These are phyloP conservation scores for Coniophora puteana DNA, from an alignment of 1,284 basidiomycete species.

Conservation along the genomic window DNA sequence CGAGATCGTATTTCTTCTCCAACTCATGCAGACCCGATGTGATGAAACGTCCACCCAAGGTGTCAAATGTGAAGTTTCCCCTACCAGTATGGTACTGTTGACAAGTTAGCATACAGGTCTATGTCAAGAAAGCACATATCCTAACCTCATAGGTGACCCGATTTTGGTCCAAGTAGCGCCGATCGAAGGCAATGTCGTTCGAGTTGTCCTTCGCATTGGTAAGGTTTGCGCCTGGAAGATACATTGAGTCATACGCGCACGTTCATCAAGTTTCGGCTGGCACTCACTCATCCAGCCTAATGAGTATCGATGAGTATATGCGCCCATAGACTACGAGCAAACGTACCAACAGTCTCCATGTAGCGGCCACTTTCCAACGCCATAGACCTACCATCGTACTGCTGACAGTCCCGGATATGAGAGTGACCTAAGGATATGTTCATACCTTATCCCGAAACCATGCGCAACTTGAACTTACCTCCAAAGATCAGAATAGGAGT, in stretches of 20 bases:
- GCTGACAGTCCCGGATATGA: slow-evolving; percentile 76
- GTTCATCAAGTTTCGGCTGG: too few relatives aligned
- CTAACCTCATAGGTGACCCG: slow-evolving; percentile 66
- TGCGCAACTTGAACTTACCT: slow-evolving; percentile 33
- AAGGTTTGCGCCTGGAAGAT: slow-evolving; percentile 46
- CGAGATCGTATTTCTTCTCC: slow-evolving; percentile 50
- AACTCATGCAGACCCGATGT: slow-evolving; percentile 52
- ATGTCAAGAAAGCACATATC: slow-evolving; percentile 8
- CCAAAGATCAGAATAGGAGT: slow-evolving; percentile 83
- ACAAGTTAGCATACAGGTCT: too few relatives aligned
- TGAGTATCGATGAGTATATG: too few relatives aligned
- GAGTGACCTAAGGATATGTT: slow-evolving; percentile 49
- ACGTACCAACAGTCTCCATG: slow-evolving; percentile 86
- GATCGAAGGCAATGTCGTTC: slow-evolving; percentile 54
- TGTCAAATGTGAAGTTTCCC: slow-evolving; percentile 51
- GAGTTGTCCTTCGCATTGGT: slow-evolving; percentile 33
- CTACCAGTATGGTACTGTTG: slow-evolving; percentile 56
- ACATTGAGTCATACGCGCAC: not conserved
- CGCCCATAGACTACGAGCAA: not conserved
- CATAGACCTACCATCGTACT: slow-evolving; percentile 61
- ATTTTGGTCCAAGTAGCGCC: slow-evolving; percentile 75
- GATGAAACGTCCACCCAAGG: slow-evolving; percentile 45
- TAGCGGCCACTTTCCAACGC: slow-evolving; percentile 80
- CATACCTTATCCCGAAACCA: not conserved
- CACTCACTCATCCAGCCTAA: slow-evolving; percentile 54